Conservation (phyloP, 1,284 basidiomycete genomes). For the Puccinia triticina region DNA sequence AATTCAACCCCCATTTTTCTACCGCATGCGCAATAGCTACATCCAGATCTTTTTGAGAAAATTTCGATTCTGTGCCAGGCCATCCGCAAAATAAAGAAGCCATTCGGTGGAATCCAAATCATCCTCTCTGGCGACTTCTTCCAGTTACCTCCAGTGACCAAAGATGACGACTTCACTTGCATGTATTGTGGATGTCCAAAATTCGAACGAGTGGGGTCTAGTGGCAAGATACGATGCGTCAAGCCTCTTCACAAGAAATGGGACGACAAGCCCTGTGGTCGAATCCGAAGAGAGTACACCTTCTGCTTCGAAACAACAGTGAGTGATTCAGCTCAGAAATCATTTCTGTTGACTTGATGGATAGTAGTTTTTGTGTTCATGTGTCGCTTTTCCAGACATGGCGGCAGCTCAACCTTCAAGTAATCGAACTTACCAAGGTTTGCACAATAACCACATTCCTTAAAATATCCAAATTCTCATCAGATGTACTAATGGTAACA, state of each 20-base stretch:
- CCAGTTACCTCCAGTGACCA: slow-evolving; percentile 42
- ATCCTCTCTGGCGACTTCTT: slow-evolving; percentile 49
- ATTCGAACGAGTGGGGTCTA: slow-evolving; percentile 32
- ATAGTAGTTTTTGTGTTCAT: too few species aligned
- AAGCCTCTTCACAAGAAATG: slow-evolving; percentile 29
- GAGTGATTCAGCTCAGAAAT: background rate
- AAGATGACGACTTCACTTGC: slow-evolving; percentile 40
- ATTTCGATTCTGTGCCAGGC: slow-evolving; percentile 46
- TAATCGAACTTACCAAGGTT: slow-evolving; percentile 33
- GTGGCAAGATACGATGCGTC: slow-evolving; percentile 37
- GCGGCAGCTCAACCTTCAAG: slow-evolving; percentile 13
- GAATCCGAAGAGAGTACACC: slow-evolving; percentile 19
- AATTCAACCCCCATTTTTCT: background rate
- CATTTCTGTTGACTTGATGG: too few species aligned
- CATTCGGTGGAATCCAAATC: slow-evolving; percentile 48
- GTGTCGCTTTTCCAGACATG: too few species aligned
- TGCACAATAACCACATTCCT: background rate
- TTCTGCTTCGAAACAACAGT: slow-evolving; percentile 45
- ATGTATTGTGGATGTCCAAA: slow-evolving; percentile 48
- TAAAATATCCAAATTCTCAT: background rate
- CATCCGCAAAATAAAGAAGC: slow-evolving; percentile 3
- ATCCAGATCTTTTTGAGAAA: slow-evolving; percentile 45
- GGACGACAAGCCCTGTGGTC: slow-evolving; percentile 37
- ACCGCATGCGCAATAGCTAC: slow-evolving; percentile 22
- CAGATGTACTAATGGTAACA: background rate